phyloP scores from a whole-genome alignment of 768 basidiomycete species.

The Suillus placidus region DNA sequence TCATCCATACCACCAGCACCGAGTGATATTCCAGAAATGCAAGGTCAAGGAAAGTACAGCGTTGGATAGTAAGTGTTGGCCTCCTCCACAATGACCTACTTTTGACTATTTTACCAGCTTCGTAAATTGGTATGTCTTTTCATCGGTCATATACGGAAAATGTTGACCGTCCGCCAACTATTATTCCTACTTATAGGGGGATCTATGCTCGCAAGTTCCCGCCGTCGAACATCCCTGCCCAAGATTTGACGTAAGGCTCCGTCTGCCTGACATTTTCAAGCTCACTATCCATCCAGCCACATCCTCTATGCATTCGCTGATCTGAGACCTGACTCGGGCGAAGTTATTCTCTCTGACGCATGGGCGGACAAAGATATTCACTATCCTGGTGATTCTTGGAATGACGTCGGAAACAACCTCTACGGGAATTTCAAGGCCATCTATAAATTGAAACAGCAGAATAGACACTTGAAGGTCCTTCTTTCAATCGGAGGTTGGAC shows the following conservation, averaged over 20 bases:
- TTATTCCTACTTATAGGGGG: conserved; percentile 56
- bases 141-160: not conserved
- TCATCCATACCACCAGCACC: conserved; percentile 11
- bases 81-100: not conserved
- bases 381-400: conserved; percentile 94
- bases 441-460: conserved; percentile 84
- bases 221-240: conserved; percentile 78
- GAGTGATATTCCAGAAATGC: conserved; percentile 27
- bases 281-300: conserved; percentile 52
- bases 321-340: conserved; percentile 78
- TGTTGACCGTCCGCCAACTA: not conserved
- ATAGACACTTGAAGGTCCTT: conserved; percentile 78
- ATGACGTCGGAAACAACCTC: conserved; percentile 85
- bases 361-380: conserved; percentile 99
- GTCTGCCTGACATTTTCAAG: conserved; percentile 1
- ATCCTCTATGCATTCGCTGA: conserved; percentile 95
- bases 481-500: conserved; percentile 97
- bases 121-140: conserved; percentile 65
- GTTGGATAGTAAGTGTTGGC: conserved; percentile 71
- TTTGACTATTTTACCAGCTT: conserved; percentile 48
- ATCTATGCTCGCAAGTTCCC: conserved; percentile 95
- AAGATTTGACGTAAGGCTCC: conserved; percentile 77
- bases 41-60: conserved; percentile 63
- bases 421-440: conserved; percentile 96
- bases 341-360: conserved; percentile 83